A percentile compares a stretch with the other conserved stretches of the same genome.
These are phyloP conservation scores for Erythrobasidium hasegawianum DNA, from an alignment of 1,284 basidiomycete species.

Conservation along the genomic window DNA sequence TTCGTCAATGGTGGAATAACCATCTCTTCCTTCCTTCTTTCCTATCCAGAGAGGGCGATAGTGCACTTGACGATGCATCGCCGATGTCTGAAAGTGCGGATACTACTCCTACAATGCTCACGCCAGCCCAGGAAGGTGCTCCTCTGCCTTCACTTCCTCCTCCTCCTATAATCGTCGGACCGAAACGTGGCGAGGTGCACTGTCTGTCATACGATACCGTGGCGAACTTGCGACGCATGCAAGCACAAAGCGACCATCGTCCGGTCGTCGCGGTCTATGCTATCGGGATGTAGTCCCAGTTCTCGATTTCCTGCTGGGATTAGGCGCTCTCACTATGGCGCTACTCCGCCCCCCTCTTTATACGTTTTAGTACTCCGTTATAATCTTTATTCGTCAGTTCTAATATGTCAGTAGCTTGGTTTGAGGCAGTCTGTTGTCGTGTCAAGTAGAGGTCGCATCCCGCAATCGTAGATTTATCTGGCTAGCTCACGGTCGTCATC, in stretches of 20 bases:
- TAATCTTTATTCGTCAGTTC: too few species aligned
- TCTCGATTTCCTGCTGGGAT: too few species aligned
- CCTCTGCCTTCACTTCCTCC: neutral
- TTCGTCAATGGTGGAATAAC: constrained; percentile 25
- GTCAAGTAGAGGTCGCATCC: too few species aligned
- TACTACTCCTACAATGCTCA: neutral
- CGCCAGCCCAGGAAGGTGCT: neutral
- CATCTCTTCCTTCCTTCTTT: constrained; percentile 11
- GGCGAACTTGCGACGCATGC: constrained; percentile 39
- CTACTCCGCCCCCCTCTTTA: too few species aligned
- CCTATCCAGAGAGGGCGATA: neutral
- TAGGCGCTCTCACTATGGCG: neutral
- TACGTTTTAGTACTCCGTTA: too few species aligned
- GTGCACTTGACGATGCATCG: neutral
- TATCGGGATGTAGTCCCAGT: constrained; percentile 39
- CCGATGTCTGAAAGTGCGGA: neutral
- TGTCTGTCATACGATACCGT: constrained; percentile 41
- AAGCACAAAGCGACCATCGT: constrained; percentile 39
- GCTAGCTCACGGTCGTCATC: too few species aligned
- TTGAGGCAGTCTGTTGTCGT: too few species aligned
- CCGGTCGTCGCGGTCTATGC: constrained; percentile 40
- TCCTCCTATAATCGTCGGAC: constrained; percentile 32
- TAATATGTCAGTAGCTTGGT: too few species aligned
- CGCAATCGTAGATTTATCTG: too few species aligned
- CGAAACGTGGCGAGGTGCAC: constrained; percentile 38